phyloP scores from a whole-genome alignment of 2,329 filamentous ascomycete genomes.

The Paraphoma chrysanthemicola region DNA sequence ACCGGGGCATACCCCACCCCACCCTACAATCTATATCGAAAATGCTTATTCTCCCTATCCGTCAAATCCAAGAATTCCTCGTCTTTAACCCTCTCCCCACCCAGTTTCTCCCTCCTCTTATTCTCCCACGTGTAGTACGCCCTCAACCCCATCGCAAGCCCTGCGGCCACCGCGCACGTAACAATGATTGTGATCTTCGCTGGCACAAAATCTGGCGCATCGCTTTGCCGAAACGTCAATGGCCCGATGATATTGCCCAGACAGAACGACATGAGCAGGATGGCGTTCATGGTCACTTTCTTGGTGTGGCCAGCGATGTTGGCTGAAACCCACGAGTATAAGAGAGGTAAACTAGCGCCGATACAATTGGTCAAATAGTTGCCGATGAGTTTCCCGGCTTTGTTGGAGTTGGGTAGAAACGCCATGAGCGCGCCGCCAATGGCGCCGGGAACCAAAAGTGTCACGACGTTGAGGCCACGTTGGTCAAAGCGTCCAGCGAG shows the following conservation, averaged over 20 bases:
- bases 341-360: constrained; percentile 34
- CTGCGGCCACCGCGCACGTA: constrained; percentile 39
- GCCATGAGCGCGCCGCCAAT: constrained; percentile 31
- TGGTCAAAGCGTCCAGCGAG: constrained; percentile 32
- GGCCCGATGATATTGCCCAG: constrained; percentile 52
- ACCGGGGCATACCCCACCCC: too few species aligned
- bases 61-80: constrained; percentile 48
- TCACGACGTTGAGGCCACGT: constrained; percentile 25
- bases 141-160: constrained; percentile 49
- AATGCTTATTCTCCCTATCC: constrained; percentile 41
- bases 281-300: constrained; percentile 65
- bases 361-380: constrained; percentile 58
- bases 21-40: constrained; percentile 25
- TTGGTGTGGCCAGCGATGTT: constrained; percentile 51
- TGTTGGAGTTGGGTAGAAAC: constrained; percentile 20
- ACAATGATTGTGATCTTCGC: constrained; percentile 55
- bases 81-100: constrained; percentile 19
- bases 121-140: constrained; percentile 39
- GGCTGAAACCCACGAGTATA: constrained; percentile 54
- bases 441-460: constrained; percentile 23
- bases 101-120: constrained; percentile 28
- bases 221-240: constrained; percentile 47
- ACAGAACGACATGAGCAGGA: constrained; percentile 52
- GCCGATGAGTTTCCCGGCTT: constrained; percentile 32
- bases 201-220: constrained; percentile 45